Evolutionary conservation across 1,284 basidiomycete species (phyloP).

Genomic region (Erythrobasidium hasegawianum): DNA sequence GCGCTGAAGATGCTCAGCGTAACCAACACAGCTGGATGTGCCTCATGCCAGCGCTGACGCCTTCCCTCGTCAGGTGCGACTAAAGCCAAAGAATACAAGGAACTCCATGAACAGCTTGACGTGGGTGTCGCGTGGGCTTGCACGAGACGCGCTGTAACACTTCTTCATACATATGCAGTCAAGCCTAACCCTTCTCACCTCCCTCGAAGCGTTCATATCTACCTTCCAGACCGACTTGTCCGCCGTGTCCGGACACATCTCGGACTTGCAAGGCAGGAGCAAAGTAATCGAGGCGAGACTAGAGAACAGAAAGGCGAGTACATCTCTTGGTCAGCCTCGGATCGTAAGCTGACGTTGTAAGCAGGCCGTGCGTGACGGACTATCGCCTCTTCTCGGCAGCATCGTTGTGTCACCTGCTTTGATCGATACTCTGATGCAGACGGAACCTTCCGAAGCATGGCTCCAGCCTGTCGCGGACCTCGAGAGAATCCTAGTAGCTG

Average conservation of each 20-base stretch:
- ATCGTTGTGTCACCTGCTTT: constrained; percentile 78
- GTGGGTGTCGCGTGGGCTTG: constrained; percentile 46
- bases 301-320: constrained; percentile 67
- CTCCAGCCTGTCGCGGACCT: constrained; percentile 71
- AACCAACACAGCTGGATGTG: background rate
- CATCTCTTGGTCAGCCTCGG: background rate
- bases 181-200: constrained; percentile 71
- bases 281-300: constrained; percentile 82
- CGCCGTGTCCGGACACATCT: constrained; percentile 90
- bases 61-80: constrained; percentile 41
- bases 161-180: constrained; percentile 56
- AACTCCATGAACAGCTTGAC: constrained; percentile 75
- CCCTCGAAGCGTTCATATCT: constrained; percentile 81
- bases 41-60: background rate
- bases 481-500: constrained; percentile 66
- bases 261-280: constrained; percentile 82
- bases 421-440: constrained; percentile 75
- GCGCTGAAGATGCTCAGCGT: constrained; percentile 36
- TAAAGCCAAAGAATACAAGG: constrained; percentile 64
- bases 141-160: background rate
- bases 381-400: constrained; percentile 73
- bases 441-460: constrained; percentile 65
- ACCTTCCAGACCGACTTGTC: constrained; percentile 93
- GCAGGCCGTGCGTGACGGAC: constrained; percentile 80
- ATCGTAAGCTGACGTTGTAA: constrained; percentile 3